Evolutionary conservation across 2,329 filamentous ascomycete genomes (phyloP).

Genomic region (Amphichorda felina): DNA sequence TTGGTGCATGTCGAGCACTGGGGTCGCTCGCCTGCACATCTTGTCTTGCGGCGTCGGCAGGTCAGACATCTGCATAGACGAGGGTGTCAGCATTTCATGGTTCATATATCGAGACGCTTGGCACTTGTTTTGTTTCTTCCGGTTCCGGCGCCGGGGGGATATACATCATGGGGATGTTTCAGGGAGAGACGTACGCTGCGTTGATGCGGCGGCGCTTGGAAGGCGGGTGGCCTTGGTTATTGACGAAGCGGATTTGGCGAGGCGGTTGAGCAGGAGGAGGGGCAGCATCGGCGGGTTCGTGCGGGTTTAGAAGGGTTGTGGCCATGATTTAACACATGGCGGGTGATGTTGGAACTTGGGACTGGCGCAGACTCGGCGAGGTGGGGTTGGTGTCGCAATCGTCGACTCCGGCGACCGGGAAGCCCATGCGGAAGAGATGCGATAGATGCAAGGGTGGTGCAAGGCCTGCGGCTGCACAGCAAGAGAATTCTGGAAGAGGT

Average conservation of each 20-base stretch:
- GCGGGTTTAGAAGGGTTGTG: conserved; percentile 7
- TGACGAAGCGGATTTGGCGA: conserved; percentile 66
- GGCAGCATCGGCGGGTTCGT: conserved; percentile 15
- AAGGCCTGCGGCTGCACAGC: too few species aligned
- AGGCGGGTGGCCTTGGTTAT: conserved; percentile 70
- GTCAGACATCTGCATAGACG: conserved; percentile 45
- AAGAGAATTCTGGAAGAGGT: too few species aligned
- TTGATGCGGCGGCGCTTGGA: conserved; percentile 70
- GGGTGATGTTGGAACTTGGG: background rate
- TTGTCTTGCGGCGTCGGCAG: conserved; percentile 65
- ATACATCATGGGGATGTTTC: too few species aligned
- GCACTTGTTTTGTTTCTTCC: too few species aligned
- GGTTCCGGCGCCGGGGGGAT: too few species aligned
- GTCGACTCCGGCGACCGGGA: background rate
- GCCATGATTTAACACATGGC: conserved; percentile 7
- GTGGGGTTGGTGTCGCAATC: background rate
- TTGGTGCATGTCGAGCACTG: conserved; percentile 61
- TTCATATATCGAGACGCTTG: too few species aligned
- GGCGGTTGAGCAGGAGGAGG: conserved; percentile 22
- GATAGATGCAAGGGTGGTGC: background rate
- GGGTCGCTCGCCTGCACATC: conserved; percentile 63
- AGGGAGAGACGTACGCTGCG: conserved; percentile 51
- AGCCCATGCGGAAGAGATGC: background rate
- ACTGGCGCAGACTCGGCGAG: background rate
- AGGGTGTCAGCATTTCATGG: background rate